These are phyloP conservation scores for Seminavis robusta DNA, from an alignment of 108 stramenopile genomes.

Conservation along the genomic window DNA sequence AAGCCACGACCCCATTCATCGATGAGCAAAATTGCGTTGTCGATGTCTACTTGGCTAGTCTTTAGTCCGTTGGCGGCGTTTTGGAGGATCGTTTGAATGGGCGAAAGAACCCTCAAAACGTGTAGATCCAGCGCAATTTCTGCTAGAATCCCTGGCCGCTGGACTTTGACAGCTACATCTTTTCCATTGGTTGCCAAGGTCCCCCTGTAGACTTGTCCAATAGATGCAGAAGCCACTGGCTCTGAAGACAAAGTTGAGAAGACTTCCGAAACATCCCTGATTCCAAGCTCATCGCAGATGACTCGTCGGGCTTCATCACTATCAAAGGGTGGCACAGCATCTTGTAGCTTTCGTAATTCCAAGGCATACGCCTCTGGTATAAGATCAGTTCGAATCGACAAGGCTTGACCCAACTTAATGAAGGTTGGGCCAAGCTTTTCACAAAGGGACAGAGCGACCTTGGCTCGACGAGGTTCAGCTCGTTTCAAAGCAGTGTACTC, in stretches of 20 bases:
- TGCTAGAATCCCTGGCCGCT: constrained; percentile 83
- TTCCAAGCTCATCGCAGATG: constrained; percentile 49
- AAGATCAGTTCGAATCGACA: constrained; percentile 84
- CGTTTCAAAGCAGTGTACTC: constrained; percentile 54
- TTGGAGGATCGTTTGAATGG: constrained; percentile 61
- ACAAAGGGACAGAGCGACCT: constrained; percentile 53
- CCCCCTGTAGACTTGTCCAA: constrained; percentile 76
- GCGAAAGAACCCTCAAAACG: constrained; percentile 76
- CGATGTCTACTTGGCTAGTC: constrained; percentile 57
- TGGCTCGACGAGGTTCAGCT: constrained; percentile 70
- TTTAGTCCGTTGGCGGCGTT: constrained; percentile 47
- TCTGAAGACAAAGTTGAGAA: constrained; percentile 38
- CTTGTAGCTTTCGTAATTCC: constrained; percentile 80
- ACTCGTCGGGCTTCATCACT: constrained; percentile 60
- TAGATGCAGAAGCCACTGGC: constrained; percentile 68
- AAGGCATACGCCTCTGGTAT: constrained; percentile 76
- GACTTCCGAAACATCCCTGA: constrained; percentile 30
- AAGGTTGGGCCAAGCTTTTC: constrained; percentile 84
- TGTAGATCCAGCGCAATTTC: constrained; percentile 87
- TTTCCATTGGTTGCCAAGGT: constrained; percentile 31
- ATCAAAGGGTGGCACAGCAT: constrained; percentile 81
- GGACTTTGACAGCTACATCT: constrained; percentile 89
- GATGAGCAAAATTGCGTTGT: constrained; percentile 59
- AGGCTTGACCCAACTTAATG: constrained; percentile 82
- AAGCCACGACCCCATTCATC: constrained; percentile 92